phyloP scores from a whole-genome alignment of 176 grass and related monocot genomes.

The Typha latifolia region DNA sequence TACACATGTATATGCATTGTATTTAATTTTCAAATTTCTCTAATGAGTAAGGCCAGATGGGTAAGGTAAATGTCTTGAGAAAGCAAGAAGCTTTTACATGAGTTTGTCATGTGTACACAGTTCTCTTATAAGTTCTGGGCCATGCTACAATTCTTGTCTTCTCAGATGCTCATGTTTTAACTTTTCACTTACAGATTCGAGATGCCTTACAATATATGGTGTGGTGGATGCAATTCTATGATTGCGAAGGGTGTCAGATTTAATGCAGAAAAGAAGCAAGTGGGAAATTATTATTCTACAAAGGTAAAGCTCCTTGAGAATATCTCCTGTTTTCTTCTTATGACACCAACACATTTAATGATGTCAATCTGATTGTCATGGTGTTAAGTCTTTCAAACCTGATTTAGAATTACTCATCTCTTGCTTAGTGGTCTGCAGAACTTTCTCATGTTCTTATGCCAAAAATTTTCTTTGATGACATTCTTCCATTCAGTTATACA shows the following conservation, averaged over 20 bases:
- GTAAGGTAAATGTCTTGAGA: too few species aligned
- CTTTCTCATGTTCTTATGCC: neutral
- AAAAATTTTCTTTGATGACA: neutral
- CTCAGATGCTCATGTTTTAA: neutral
- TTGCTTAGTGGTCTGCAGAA: neutral
- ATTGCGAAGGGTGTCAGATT: constrained; percentile 98
- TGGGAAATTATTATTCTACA: constrained; percentile 96
- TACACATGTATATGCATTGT: too few species aligned
- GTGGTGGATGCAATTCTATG: constrained; percentile 97
- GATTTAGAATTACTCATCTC: neutral
- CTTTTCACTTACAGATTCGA: constrained; percentile 51
- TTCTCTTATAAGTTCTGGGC: neutral
- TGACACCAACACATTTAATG: neutral
- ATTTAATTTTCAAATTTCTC: too few species aligned
- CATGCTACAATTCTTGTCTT: neutral
- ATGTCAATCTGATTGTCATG: neutral
- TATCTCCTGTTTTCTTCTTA: neutral
- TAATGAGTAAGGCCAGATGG: too few species aligned
- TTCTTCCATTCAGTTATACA: neutral
- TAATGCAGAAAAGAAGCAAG: constrained; percentile 99
- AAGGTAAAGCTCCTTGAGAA: constrained; percentile 36
- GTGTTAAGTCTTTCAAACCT: neutral
- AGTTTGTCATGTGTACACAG: too few species aligned
- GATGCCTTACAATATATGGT: constrained; percentile 98
- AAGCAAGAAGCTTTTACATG: too few species aligned